Evolutionary conservation across 164 flowering plant genomes (phyloP).

Genomic region (Berberis vulgaris): DNA sequence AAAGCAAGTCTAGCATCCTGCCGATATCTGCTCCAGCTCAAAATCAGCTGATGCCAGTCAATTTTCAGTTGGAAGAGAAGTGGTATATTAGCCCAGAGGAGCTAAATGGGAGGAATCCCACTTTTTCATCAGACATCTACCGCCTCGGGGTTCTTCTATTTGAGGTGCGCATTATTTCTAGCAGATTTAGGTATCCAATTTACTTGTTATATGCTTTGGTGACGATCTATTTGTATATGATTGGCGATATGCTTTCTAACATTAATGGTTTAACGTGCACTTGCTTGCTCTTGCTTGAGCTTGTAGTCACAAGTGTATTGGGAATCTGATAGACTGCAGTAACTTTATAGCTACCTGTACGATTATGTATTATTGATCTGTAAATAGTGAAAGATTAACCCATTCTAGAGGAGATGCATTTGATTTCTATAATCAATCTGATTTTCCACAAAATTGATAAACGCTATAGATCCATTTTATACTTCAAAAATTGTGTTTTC

Average conservation of each 20-base stretch:
- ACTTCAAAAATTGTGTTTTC: too few species aligned
- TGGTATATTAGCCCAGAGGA: slow-evolving; percentile 89
- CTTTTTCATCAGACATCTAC: slow-evolving; percentile 64
- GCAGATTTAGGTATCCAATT: background rate
- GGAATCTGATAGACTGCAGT: background rate
- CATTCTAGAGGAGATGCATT: too few species aligned
- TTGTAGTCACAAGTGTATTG: background rate
- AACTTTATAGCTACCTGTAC: too few species aligned
- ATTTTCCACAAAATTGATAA: too few species aligned
- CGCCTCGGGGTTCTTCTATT: slow-evolving; percentile 86
- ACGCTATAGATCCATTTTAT: too few species aligned
- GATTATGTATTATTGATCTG: too few species aligned
- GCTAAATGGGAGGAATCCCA: slow-evolving; percentile 28
- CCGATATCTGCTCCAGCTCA: slow-evolving; percentile 13
- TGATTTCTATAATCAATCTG: too few species aligned
- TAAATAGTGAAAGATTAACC: too few species aligned
- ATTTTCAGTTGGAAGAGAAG: slow-evolving; percentile 49
- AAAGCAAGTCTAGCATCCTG: slow-evolving; percentile 14
- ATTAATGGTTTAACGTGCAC: background rate
- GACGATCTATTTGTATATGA: background rate
- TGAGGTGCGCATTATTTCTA: slow-evolving; percentile 49
- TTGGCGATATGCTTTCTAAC: background rate
- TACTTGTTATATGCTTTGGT: background rate
- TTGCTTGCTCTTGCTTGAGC: background rate
- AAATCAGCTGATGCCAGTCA: slow-evolving; percentile 16